Conservation (phyloP, 169 alveolate genomes). For the Plasmodium cynomolgi region DNA sequence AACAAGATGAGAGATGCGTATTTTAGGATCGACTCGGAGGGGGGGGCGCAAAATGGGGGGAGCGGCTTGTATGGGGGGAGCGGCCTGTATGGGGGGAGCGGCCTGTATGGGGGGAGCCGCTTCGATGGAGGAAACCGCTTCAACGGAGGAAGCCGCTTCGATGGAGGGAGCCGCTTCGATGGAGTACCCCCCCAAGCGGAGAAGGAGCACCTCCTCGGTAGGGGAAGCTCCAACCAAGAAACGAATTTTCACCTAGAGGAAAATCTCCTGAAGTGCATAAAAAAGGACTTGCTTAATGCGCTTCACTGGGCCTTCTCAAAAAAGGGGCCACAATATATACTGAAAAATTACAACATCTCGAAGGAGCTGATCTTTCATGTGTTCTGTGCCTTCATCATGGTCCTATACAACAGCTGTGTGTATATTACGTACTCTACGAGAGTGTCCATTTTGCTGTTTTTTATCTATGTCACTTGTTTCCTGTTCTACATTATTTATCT, state of each 20-base stretch:
- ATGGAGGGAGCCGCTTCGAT: background rate
- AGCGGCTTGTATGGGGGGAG: background rate
- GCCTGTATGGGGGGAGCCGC: background rate
- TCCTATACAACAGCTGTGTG: background rate
- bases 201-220: background rate
- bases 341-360: slow-evolving; percentile 17
- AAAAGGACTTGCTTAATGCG: slow-evolving; percentile 22
- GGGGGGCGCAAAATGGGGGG: background rate
- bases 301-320: slow-evolving; percentile 11
- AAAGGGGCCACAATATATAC: slow-evolving; percentile 31
- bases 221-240: background rate
- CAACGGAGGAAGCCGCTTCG: background rate
- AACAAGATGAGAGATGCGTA: slow-evolving; percentile 21
- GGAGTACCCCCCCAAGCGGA: background rate
- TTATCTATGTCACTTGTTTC: background rate
- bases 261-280: background rate
- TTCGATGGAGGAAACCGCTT: background rate
- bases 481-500: background rate
- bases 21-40: background rate
- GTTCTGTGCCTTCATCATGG: background rate
- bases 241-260: background rate
- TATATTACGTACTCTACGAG: background rate
- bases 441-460: background rate
- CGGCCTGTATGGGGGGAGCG: background rate
- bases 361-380: slow-evolving; percentile 10